Evolutionary conservation across 495 filamentous ascomycete species (phyloP).

Genomic region (Podospora pseudoanserina): DNA sequence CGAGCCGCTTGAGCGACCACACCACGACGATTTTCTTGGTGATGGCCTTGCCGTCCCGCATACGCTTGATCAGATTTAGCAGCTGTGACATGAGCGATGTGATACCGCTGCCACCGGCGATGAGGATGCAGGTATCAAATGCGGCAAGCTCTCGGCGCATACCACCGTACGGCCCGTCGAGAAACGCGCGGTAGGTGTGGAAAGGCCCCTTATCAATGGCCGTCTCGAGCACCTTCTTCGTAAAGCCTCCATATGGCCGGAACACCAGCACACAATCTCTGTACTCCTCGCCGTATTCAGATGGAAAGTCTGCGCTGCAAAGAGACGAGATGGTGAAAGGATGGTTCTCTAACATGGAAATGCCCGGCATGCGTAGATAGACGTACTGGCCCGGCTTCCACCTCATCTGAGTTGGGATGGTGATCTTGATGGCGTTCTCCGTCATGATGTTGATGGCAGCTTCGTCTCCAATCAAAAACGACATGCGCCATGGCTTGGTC

Average conservation of each 20-base stretch:
- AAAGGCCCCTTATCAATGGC: slow-evolving; percentile 78
- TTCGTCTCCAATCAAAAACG: slow-evolving; percentile 83
- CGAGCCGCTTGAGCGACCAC: slow-evolving; percentile 84
- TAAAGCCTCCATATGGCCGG: slow-evolving; percentile 86
- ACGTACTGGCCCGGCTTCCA: slow-evolving; percentile 95
- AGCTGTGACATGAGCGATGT: slow-evolving; percentile 89
- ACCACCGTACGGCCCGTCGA: slow-evolving; percentile 93
- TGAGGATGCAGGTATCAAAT: slow-evolving; percentile 88
- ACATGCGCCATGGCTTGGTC: slow-evolving; percentile 72
- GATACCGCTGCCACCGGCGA: slow-evolving; percentile 92
- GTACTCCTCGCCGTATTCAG: slow-evolving; percentile 79
- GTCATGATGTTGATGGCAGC: slow-evolving; percentile 81
- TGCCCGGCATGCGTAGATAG: slow-evolving; percentile 88
- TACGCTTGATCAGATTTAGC: slow-evolving; percentile 86
- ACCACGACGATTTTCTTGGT: slow-evolving; percentile 86
- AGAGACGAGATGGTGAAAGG: slow-evolving; percentile 94
- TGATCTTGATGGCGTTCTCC: slow-evolving; percentile 89
- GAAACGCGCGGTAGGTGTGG: slow-evolving; percentile 81
- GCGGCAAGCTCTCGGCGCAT: slow-evolving; percentile 88
- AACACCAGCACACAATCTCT: slow-evolving; percentile 88
- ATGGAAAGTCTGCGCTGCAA: slow-evolving; percentile 79
- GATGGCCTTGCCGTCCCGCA: slow-evolving; percentile 88
- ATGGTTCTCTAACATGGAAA: slow-evolving; percentile 86
- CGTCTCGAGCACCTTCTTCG: slow-evolving; percentile 68
- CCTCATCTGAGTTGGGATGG: slow-evolving; percentile 84